Evolutionary conservation across 192 early-diverging fungal genomes (phyloP), one percentile per base, ranked within the genome.

Genomic region (Coemansia sp.): DNA sequence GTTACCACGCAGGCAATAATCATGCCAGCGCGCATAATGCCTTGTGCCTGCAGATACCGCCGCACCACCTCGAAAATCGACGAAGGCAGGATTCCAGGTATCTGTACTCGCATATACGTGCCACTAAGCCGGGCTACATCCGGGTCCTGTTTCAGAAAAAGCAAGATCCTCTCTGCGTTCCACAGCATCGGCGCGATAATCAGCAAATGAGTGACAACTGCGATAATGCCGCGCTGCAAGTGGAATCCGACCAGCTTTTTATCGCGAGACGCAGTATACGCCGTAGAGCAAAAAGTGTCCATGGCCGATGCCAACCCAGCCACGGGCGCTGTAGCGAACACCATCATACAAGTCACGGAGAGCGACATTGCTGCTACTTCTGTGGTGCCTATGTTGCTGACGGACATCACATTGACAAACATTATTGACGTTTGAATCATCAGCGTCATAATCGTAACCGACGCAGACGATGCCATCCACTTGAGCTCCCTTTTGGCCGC

Each of bases 11-110:
- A 44, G 24, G 94, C 84, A 24, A 96, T 87, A 62, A 85, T 85
- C 41, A 94, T 93, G 43, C 86, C 86, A 0, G 93, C 93, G 29
- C 90, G 86, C 97, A 98, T 95, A 68, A 91, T 91, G 65, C 92
- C 95, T 83, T 98, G 97, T 1, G 91, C 89, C 73, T 97, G 93
- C 22, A 97, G 81, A 71, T 87, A 97, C 57, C 93, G 88, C 73
- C 94, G 92, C 50, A 95, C 74, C 70, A 91, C 91, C 66, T 97
- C 95, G 85, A 92, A 92, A n/a, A 88, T 85, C 75, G 97, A 76
- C 78, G 85, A 89, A 2, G 95, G 90, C 33, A 92, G 87, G 39
- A 90, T 87, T 3, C 94, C 93, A 1, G 90, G 79, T 36, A 96
- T 68, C 20, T 91, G 82, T 20, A 85, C 90, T 5, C 86, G 74